A percentile compares a stretch with the other conserved stretches of the same genome.
phyloP scores from a whole-genome alignment of 2,329 filamentous ascomycete genomes.

The Drechmeria coniospora region DNA sequence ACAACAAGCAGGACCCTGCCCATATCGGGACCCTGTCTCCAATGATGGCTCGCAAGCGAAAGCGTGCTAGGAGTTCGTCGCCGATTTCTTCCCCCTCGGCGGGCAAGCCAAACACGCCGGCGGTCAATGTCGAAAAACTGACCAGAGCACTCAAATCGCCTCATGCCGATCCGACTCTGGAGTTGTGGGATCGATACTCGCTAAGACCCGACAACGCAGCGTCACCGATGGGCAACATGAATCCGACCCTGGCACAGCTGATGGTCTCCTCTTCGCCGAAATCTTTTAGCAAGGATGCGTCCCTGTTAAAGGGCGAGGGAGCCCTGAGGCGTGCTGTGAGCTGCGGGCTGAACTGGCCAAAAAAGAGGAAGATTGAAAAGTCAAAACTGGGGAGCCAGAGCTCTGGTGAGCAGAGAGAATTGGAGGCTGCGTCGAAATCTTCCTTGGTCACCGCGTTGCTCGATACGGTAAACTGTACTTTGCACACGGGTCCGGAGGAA shows the following conservation, averaged over 20 bases:
- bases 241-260: slow-evolving; percentile 46
- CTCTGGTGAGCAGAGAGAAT: slow-evolving; percentile 20
- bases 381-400: slow-evolving; percentile 20
- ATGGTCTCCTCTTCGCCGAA: slow-evolving; percentile 59
- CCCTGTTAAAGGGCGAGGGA: slow-evolving; percentile 23
- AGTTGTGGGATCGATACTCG: slow-evolving; percentile 65
- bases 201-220: slow-evolving; percentile 26
- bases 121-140: slow-evolving; percentile 43
- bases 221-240: slow-evolving; percentile 29
- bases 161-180: slow-evolving; percentile 55
- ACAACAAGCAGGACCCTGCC: slow-evolving; percentile 29
- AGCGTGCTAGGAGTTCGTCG: slow-evolving; percentile 61
- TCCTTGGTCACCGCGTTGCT: slow-evolving; percentile 48
- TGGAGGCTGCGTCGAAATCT: slow-evolving; percentile 36
- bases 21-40: slow-evolving; percentile 28
- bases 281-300: slow-evolving; percentile 28
- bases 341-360: slow-evolving; percentile 57
- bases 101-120: slow-evolving; percentile 25
- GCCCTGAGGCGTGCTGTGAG: slow-evolving; percentile 49
- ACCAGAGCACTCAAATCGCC: slow-evolving; percentile 47
- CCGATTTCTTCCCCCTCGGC: slow-evolving; percentile 50
- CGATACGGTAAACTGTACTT: slow-evolving; percentile 44
- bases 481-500: slow-evolving; percentile 22
- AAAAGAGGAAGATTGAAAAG: slow-evolving; percentile 46
- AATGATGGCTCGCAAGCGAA: slow-evolving; percentile 36